Conservation (phyloP, 306 rosid genomes). For the Citrullus colocynthis region DNA sequence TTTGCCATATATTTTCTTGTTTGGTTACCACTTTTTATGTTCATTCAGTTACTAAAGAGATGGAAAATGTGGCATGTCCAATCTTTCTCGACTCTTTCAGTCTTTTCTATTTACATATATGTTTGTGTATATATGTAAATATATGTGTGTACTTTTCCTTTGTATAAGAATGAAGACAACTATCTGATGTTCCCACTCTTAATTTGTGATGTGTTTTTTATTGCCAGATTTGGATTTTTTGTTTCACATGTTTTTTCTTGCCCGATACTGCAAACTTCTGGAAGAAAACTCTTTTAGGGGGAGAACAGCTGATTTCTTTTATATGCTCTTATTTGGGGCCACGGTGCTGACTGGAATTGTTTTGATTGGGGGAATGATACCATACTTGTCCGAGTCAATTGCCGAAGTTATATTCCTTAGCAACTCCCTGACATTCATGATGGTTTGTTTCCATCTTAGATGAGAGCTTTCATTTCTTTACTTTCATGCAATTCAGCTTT, state of each 20-base stretch:
- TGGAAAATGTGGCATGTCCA: neutral
- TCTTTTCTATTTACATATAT: neutral
- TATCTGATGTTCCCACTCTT: neutral
- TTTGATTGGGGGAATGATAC: slow-evolving; percentile 92
- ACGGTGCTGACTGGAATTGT: slow-evolving; percentile 78
- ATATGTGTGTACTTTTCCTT: neutral
- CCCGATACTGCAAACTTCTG: slow-evolving; percentile 96
- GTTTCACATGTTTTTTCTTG: slow-evolving; percentile 98
- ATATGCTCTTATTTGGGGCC: slow-evolving; percentile 92
- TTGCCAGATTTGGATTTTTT: slow-evolving; percentile 83
- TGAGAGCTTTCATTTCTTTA: neutral
- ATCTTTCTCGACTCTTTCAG: neutral
- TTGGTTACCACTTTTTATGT: neutral
- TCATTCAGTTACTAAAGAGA: neutral
- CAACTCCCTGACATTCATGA: slow-evolving; percentile 93
- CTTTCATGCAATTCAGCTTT: neutral
- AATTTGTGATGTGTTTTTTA: slow-evolving; percentile 19
- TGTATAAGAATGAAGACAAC: slow-evolving; percentile 2
- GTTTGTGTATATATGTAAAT: neutral
- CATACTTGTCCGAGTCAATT: slow-evolving; percentile 71
- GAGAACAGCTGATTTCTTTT: slow-evolving; percentile 88
- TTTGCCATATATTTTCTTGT: neutral
- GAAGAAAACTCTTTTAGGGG: slow-evolving; percentile 99
- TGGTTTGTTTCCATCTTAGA: slow-evolving; percentile 34
- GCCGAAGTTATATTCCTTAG: slow-evolving; percentile 88